Evolutionary conservation across 768 basidiomycete species (phyloP).

Genomic region (Lentinus brumalis): DNA sequence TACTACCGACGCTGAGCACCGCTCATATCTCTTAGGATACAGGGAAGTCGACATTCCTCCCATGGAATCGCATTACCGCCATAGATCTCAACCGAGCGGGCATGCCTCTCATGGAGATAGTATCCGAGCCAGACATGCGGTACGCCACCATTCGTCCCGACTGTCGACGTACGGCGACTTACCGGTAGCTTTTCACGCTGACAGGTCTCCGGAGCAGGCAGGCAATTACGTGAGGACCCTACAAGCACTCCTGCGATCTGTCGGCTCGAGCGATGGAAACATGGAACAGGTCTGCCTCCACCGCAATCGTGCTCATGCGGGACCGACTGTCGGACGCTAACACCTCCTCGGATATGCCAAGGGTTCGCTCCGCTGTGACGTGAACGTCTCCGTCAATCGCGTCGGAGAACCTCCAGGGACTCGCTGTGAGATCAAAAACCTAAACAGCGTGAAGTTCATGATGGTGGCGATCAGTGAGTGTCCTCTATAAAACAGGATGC

Average conservation of each 20-base stretch:
- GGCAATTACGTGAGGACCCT: conserved; percentile 82
- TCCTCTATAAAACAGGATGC: background rate
- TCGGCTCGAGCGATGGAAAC: conserved; percentile 91
- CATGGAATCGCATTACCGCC: conserved; percentile 50
- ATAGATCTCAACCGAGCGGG: conserved; percentile 94
- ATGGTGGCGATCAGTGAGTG: conserved; percentile 78
- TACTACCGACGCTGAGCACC: no score
- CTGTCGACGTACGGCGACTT: background rate
- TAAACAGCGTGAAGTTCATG: conserved; percentile 89
- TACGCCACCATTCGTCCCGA: conserved; percentile 17
- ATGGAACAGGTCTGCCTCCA: conserved; percentile 84
- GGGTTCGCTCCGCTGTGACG: conserved; percentile 95
- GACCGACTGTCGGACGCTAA: background rate
- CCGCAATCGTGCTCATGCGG: background rate
- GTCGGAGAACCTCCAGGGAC: conserved; percentile 66
- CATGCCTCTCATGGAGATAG: conserved; percentile 90
- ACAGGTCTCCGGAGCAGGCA: conserved; percentile 84
- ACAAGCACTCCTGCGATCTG: conserved; percentile 76
- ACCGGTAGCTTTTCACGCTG: background rate
- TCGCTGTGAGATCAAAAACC: conserved; percentile 95
- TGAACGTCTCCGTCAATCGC: conserved; percentile 89
- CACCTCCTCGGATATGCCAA: conserved; percentile 32
- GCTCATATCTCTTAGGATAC: conserved; percentile 66
- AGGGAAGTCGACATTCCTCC: conserved; percentile 74
- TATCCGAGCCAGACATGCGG: conserved; percentile 91